Percentiles rank a stretch among this genome's conserved stretches.
Evolutionary conservation across 1,284 basidiomycete species (phyloP).

Genomic region (Pseudozyma pruni): DNA sequence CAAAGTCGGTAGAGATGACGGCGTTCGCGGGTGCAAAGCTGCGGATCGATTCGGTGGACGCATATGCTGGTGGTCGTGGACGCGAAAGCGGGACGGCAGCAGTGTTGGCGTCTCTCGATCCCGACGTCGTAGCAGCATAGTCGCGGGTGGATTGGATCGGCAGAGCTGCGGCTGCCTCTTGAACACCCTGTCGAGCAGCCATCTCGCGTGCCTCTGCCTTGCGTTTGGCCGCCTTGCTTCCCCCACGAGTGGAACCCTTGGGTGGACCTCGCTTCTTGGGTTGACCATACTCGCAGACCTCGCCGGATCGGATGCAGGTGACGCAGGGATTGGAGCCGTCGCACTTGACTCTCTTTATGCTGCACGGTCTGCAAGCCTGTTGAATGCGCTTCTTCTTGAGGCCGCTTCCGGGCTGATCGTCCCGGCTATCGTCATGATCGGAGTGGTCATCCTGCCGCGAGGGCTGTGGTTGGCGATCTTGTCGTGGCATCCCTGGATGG

Average conservation of each 20-base stretch:
- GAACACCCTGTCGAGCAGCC: slow-evolving; percentile 8
- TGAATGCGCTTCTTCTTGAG: slow-evolving; percentile 56
- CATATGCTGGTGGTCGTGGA: slow-evolving; percentile 11
- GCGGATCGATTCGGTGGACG: slow-evolving; percentile 13
- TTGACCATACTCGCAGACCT: slow-evolving; percentile 53
- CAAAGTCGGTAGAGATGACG: neutral
- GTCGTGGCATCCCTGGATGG: slow-evolving; percentile 7
- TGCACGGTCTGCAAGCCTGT: slow-evolving; percentile 55
- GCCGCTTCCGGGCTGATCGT: slow-evolving; percentile 19
- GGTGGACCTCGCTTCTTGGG: slow-evolving; percentile 60
- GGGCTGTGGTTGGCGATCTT: neutral
- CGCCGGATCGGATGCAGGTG: slow-evolving; percentile 50
- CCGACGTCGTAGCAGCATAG: slow-evolving; percentile 6
- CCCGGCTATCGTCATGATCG: slow-evolving; percentile 23
- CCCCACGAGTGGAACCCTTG: slow-evolving; percentile 53
- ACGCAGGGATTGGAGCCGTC: slow-evolving; percentile 51
- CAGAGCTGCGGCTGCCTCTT: slow-evolving; percentile 17
- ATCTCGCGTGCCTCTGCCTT: slow-evolving; percentile 12
- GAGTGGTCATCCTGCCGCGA: slow-evolving; percentile 8
- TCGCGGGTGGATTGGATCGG: slow-evolving; percentile 27
- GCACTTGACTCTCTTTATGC: slow-evolving; percentile 57
- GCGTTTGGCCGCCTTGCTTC: slow-evolving; percentile 37
- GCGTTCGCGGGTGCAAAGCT: neutral
- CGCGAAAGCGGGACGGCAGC: slow-evolving; percentile 7
- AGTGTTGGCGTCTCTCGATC: neutral